These are phyloP conservation scores for Trichoderma sp. DNA, from an alignment of 2,329 filamentous ascomycete genomes.

Conservation along the genomic window DNA sequence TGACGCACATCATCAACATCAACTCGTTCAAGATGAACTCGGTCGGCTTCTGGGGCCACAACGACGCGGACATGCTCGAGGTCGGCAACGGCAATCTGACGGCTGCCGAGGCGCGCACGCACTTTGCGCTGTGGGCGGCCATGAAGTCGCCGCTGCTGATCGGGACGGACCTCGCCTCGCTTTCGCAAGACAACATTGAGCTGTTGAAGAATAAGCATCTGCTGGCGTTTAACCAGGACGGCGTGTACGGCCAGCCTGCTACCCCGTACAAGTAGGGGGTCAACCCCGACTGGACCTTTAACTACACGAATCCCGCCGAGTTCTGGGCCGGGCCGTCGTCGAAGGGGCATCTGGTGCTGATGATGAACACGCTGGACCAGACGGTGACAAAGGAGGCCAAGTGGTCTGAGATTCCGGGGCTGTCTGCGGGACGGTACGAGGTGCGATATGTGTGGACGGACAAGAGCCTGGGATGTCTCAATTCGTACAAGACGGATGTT, in stretches of 20 bases:
- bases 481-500: conserved; percentile 37
- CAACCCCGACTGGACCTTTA: conserved; percentile 54
- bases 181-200: conserved; percentile 42
- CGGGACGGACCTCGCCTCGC: conserved; percentile 45
- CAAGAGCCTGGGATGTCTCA: conserved; percentile 43
- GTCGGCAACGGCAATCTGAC: conserved; percentile 54
- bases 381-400: conserved; percentile 42
- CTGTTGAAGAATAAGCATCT: conserved; percentile 48
- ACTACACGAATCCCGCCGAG: conserved; percentile 51
- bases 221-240: conserved; percentile 51
- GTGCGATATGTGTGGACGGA: conserved; percentile 53
- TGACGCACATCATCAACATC: conserved; percentile 50
- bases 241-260: conserved; percentile 45
- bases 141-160: conserved; percentile 56
- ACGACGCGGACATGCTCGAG: conserved; percentile 55
- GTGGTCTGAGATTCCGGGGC: conserved; percentile 49
- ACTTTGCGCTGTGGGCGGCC: conserved; percentile 56
- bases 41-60: conserved; percentile 53
- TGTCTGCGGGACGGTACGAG: conserved; percentile 41
- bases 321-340: conserved; percentile 51
- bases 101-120: conserved; percentile 49
- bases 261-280: conserved; percentile 52
- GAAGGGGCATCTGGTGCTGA: conserved; percentile 49
- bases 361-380: conserved; percentile 48
- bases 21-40: conserved; percentile 50